Evolutionary conservation across 2,329 filamentous ascomycete species (phyloP).

Genomic region (Colletotrichum shisoi): DNA sequence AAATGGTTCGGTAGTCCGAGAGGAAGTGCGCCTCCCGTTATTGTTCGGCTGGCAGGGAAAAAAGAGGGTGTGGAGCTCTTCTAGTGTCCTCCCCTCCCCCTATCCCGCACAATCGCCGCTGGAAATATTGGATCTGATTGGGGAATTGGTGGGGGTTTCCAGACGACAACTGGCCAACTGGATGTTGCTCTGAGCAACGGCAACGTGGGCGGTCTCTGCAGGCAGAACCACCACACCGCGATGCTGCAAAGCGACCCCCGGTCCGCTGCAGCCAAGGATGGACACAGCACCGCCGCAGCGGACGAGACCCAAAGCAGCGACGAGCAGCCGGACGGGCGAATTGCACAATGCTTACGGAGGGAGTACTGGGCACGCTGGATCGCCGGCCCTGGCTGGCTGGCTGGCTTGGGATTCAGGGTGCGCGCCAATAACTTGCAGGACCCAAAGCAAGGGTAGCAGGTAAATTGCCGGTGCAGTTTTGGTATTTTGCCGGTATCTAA

Average conservation of each 20-base stretch:
- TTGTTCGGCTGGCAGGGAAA: conserved; percentile 1
- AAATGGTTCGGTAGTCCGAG: conserved; percentile 6
- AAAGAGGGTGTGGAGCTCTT: conserved; percentile 11
- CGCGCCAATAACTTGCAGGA: conserved; percentile 33
- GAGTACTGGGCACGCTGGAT: background rate
- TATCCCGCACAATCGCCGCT: conserved; percentile 38
- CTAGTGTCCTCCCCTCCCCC: conserved; percentile 1
- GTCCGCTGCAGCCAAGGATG: conserved; percentile 5
- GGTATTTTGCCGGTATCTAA: no score
- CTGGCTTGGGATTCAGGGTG: conserved; percentile 8
- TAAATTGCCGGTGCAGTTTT: no score
- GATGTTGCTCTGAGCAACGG: conserved; percentile 38
- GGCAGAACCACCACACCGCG: conserved; percentile 6
- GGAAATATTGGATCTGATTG: conserved; percentile 35
- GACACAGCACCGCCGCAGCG: background rate
- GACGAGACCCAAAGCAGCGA: conserved; percentile 8
- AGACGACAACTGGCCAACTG: conserved; percentile 35
- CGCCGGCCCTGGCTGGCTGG: background rate
- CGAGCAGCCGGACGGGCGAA: background rate
- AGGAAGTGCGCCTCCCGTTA: conserved; percentile 4
- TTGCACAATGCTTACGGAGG: conserved; percentile 7
- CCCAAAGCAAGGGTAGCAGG: conserved; percentile 21
- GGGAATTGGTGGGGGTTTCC: conserved; percentile 31
- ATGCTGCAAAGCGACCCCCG: background rate
- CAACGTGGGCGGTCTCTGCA: background rate